Conservation (phyloP, 495 filamentous ascomycete genomes). For the Penicillium coffeae region DNA sequence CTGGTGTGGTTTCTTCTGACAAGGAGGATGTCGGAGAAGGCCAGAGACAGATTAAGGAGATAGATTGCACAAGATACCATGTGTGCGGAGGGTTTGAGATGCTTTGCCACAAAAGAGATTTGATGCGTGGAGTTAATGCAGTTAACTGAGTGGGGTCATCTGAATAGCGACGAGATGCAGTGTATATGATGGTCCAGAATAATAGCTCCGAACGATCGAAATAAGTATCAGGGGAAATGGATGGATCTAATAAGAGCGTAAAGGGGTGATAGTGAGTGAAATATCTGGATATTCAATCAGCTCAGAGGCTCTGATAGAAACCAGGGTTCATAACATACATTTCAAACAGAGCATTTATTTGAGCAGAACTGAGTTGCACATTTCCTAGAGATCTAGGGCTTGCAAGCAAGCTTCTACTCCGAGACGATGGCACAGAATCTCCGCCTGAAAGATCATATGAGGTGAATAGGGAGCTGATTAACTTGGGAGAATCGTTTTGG, state of each 20-base stretch:
- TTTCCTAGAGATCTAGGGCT: background rate
- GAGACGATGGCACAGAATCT: background rate
- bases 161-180: conserved; percentile 6
- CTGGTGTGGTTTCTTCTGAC: conserved; percentile 8
- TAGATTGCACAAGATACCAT: conserved; percentile 12
- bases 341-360: conserved; percentile 7
- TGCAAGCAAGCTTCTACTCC: background rate
- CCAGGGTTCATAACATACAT: background rate
- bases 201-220: conserved; percentile 4
- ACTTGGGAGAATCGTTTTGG: background rate
- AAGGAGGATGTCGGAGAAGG: conserved; percentile 15
- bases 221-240: conserved; percentile 7
- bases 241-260: conserved; percentile 3
- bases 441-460: background rate
- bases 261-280: conserved; percentile 9
- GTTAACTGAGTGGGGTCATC: conserved; percentile 6
- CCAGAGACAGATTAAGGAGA: conserved; percentile 15
- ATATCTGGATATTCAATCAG: background rate
- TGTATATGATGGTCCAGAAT: conserved; percentile 13
- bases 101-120: conserved; percentile 10
- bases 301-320: too few species aligned
- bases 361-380: background rate
- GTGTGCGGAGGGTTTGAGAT: conserved; percentile 14
- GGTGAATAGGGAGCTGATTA: background rate
- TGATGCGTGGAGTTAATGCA: conserved; percentile 1